These are phyloP conservation scores for Colletotrichum limetticola DNA, from an alignment of 2,329 filamentous ascomycete species.

Conservation along the genomic window DNA sequence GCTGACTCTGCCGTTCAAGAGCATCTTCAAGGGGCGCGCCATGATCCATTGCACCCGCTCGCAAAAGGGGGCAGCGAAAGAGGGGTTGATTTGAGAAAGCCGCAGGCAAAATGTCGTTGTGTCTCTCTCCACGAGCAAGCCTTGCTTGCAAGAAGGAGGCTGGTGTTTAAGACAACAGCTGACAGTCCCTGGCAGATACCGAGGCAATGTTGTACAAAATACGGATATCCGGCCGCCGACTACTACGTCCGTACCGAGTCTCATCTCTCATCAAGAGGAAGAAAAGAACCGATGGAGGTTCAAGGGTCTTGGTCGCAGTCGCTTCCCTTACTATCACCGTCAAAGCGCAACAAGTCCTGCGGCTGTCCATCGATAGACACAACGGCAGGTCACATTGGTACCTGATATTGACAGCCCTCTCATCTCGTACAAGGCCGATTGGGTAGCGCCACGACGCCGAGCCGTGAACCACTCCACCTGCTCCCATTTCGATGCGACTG, in stretches of 20 bases:
- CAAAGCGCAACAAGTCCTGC: slow-evolving; percentile 5
- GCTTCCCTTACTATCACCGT: not conserved
- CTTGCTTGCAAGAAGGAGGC: not conserved
- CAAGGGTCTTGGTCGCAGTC: not conserved
- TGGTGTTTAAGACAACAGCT: slow-evolving; percentile 5
- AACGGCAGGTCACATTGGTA: slow-evolving; percentile 2
- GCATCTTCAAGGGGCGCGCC: not conserved
- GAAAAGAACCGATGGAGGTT: not conserved
- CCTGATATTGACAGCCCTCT: slow-evolving; percentile 4
- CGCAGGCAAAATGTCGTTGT: not conserved
- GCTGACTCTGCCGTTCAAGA: slow-evolving; percentile 19
- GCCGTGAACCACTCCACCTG: not conserved
- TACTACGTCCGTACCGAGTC: not conserved
- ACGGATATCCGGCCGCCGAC: not conserved
- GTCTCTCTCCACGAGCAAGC: no score
- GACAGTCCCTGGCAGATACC: not conserved
- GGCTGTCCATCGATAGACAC: not conserved
- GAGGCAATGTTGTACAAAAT: not conserved
- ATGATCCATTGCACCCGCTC: not conserved
- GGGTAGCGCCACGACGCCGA: not conserved
- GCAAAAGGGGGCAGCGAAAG: slow-evolving; percentile 11
- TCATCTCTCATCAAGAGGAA: not conserved
- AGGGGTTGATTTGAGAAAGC: not conserved
- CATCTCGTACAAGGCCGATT: not conserved
- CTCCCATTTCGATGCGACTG: not conserved